phyloP scores from a whole-genome alignment of 1,284 basidiomycete genomes.

The Ceratobasidium sp. region DNA sequence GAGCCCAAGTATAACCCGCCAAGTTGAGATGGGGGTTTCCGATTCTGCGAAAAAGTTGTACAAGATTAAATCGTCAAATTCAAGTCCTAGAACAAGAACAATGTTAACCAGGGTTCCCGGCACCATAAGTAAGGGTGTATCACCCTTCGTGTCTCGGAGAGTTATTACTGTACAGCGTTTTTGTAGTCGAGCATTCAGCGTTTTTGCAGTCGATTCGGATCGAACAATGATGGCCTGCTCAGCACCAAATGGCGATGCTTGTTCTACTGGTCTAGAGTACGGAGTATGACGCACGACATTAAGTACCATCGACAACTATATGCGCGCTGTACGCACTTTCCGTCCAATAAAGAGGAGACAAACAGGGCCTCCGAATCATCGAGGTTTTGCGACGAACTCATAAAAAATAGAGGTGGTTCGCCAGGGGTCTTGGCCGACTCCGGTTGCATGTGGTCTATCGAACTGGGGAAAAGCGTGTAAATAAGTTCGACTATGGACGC shows the following conservation, averaged over 20 bases:
- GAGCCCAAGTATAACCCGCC: slow-evolving; percentile 60
- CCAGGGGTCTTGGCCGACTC: slow-evolving; percentile 53
- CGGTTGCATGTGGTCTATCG: slow-evolving; percentile 65
- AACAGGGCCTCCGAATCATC: slow-evolving; percentile 1
- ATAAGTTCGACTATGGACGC: slow-evolving; percentile 69
- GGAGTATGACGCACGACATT: neutral
- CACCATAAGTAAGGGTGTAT: too few relatives aligned
- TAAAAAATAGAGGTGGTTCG: slow-evolving; percentile 49
- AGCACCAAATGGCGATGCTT: slow-evolving; percentile 61
- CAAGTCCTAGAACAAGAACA: slow-evolving; percentile 55
- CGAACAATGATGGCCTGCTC: slow-evolving; percentile 58
- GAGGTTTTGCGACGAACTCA: slow-evolving; percentile 2
- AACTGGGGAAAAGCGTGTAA: slow-evolving; percentile 65
- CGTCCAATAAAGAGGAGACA: slow-evolving; percentile 1
- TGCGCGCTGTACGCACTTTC: neutral
- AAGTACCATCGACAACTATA: neutral
- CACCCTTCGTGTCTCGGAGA: slow-evolving; percentile 22
- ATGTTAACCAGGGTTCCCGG: neutral
- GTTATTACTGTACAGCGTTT: slow-evolving; percentile 64
- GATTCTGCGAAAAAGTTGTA: slow-evolving; percentile 77
- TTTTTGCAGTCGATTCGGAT: slow-evolving; percentile 56
- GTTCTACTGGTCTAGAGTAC: slow-evolving; percentile 68
- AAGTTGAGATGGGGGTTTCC: slow-evolving; percentile 56
- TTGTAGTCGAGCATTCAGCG: slow-evolving; percentile 63
- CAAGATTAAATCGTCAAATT: slow-evolving; percentile 74